Conservation (phyloP, 169 alveolate genomes). For the Cryptosporidium canis region DNA sequence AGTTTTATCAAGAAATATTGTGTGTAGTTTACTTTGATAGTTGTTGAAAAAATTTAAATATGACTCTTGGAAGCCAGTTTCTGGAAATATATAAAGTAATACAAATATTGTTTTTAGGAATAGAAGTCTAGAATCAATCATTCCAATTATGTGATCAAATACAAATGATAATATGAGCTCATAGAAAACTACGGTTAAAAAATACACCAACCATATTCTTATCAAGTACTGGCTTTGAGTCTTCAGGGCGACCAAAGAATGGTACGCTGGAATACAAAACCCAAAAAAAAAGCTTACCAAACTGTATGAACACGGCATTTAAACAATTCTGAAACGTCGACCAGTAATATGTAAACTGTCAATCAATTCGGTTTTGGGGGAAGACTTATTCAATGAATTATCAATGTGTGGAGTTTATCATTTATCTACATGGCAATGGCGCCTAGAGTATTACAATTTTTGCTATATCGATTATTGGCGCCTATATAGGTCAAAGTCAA, state of each 20-base stretch:
- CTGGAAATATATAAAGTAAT: slow-evolving; percentile 16
- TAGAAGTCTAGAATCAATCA: neutral
- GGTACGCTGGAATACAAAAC: slow-evolving; percentile 32
- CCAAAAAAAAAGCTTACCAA: slow-evolving; percentile 2
- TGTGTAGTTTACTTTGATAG: neutral
- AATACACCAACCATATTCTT: slow-evolving; percentile 35
- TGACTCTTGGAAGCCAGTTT: slow-evolving; percentile 52
- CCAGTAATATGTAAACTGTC: neutral
- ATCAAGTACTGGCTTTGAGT: slow-evolving; percentile 5
- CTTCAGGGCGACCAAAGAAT: slow-evolving; percentile 17
- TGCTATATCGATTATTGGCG: neutral
- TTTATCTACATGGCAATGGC: neutral
- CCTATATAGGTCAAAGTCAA: neutral
- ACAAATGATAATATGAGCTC: neutral
- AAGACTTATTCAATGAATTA: too few species aligned
- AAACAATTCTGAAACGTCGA: neutral
- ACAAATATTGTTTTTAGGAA: slow-evolving; percentile 12
- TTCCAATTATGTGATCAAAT: slow-evolving; percentile 9
- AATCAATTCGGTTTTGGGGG: too few species aligned
- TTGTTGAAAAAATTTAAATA: slow-evolving; percentile 16
- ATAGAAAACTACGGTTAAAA: slow-evolving; percentile 10
- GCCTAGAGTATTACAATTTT: neutral
- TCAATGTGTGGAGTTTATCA: neutral
- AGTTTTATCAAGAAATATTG: too few species aligned
- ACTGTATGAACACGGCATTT: neutral